Conservation (phyloP, 2,329 filamentous ascomycete genomes). For the Diaporthe sp. region DNA sequence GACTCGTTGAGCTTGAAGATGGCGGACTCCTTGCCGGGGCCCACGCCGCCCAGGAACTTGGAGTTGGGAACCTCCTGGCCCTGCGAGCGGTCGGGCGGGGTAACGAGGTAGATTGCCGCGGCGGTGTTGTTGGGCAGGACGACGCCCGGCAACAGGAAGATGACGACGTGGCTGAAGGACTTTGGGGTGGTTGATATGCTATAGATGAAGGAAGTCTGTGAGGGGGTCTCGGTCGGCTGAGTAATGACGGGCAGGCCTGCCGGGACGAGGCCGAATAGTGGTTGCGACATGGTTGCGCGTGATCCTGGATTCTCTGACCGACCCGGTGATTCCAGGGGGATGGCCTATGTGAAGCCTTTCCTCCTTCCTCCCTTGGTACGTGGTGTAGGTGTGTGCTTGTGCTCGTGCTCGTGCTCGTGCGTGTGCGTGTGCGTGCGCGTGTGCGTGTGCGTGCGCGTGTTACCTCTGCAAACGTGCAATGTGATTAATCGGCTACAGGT, state of each 20-base stretch:
- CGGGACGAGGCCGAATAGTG: slow-evolving; percentile 69
- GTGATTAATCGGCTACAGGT: slow-evolving; percentile 17
- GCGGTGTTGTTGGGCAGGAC: slow-evolving; percentile 79
- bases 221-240: slow-evolving; percentile 62
- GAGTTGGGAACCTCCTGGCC: slow-evolving; percentile 67
- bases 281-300: slow-evolving; percentile 50
- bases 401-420: neutral
- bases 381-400: neutral
- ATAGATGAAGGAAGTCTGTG: slow-evolving; percentile 67
- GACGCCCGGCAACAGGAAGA: slow-evolving; percentile 87
- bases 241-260: slow-evolving; percentile 69
- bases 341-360: neutral
- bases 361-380: neutral
- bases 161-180: slow-evolving; percentile 82
- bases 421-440: neutral
- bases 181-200: slow-evolving; percentile 55
- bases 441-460: neutral
- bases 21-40: slow-evolving; percentile 89
- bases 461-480: neutral
- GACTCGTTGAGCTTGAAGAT: slow-evolving; percentile 78
- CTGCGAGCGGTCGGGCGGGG: slow-evolving; percentile 52
- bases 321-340: neutral
- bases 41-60: slow-evolving; percentile 88
- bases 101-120: slow-evolving; percentile 87
- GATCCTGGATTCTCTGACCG: neutral